Base-by-base conservation (phyloP, 192 early-diverging fungal genomes). In the Powellomyces hirtus region DNA sequence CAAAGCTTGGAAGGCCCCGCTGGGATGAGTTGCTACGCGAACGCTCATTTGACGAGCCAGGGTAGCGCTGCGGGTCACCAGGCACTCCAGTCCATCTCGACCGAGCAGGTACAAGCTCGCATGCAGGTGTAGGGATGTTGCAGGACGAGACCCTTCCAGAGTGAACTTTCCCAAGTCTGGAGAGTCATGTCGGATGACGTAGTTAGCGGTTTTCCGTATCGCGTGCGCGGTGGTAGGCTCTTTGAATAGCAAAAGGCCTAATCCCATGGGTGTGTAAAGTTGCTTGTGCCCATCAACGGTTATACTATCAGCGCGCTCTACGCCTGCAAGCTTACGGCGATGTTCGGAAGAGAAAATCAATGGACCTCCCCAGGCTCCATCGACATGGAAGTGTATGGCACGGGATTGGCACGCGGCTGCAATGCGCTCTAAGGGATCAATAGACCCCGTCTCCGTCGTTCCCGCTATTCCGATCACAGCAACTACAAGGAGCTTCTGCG, bases 241-340 rank as follows among this genome's bases (percentile, higher is more conserved):
- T 20, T 66, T 59, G 46, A 82, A 78, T 18, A 86, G 70, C 16
- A 86, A 40, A 16, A 86, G 70, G 13, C 84, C 84, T 34, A 83
- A 73, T 30, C 84, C 84, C 75, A 84, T 75, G 1, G 84, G 84
- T 1, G 82, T 86, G 71, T 86, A 86, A 30, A 86, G 79, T 60
- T 84, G 81, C 65, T 86, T 86, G 69, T 86, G 84, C 44, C 82
- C 84, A 62, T 86, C 84, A 45, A 86, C 70, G 7, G 84, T 84
- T 46, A 86, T 79, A 14, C 75, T 80, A 75, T 84, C 78, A 49
- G 84, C 82, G 14, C 40, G 35, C 18, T 70, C 52, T 52, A 86
- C 82, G 44, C 84, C 84, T 20, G 27, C 24, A 29, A 86, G 71
- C 68, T 82, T 82, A 42, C 44, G 44, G 18, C 36, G 35, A 53